Base-by-base conservation (phyloP, 1,284 basidiomycete genomes). In the Ganoderma lingzhi region DNA sequence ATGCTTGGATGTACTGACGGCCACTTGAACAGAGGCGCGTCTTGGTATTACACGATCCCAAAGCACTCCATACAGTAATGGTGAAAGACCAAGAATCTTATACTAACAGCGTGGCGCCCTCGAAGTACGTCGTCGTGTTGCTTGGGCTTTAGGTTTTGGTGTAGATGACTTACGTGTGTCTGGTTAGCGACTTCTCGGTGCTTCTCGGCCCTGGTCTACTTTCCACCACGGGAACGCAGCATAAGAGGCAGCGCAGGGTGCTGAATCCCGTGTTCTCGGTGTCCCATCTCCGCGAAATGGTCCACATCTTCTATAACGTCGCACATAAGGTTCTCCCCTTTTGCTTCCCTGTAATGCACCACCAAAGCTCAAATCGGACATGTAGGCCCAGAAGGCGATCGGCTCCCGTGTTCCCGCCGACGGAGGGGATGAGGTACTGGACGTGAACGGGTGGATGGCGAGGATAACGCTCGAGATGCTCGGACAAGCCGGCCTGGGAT, bases 391-490 rank as follows among this genome's bases (percentile, higher is more conserved):
- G 45, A 62, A 30, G 9, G 44, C 62, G 12, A 32, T 48, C 44
- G 35, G 66, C 73, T 67, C 17, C 12, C 62, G 62, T 9, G 44
- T 62, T 10, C 53, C 63, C n/a, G 17, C 30, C 19, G 44, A n/a
- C 8, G 39, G 64, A 48, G 23, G 12, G 14, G 37, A 12, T 6
- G 39, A 61, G 23, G 23, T 61, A 23, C 39, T 71, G 5, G 66
- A 71, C 45, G 41, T 68, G 15, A 53, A 65, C 12, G 45, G 58
- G 1, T 71, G 70, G 70, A 62, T 66, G 63, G 56, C 39, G 2
- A 63, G 70, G 42, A 61, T 66, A 3, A 61, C 63, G 30, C 63
- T 71, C 23, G 70, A 71, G 39, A 48, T 68, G 28, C 51, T 71
- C 51, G 70, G 70, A 15, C 69, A 67, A 35, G 69, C 65, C 8